Conservation (phyloP, 495 filamentous ascomycete genomes). For the Talaromyces thailandensis region DNA sequence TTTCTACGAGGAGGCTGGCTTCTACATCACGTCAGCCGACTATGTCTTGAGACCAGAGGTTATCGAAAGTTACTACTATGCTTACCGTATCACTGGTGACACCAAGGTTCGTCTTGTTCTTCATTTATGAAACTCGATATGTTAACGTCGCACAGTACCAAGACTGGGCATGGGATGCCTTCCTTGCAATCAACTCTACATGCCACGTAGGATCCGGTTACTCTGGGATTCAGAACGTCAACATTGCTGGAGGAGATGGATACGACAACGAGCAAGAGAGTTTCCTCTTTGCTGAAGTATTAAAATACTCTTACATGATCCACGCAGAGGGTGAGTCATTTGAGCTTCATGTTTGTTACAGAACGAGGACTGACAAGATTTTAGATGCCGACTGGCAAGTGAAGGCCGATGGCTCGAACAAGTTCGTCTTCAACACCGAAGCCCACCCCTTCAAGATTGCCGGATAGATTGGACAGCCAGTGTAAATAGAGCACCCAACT, state of each 20-base stretch:
- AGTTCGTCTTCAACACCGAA: conserved; percentile 70
- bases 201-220: conserved; percentile 59
- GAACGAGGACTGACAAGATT: not conserved
- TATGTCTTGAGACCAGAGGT: conserved; percentile 81
- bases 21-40: conserved; percentile 52
- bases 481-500: not conserved
- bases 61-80: conserved; percentile 83
- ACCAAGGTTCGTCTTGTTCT: conserved; percentile 23
- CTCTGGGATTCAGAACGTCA: conserved; percentile 58
- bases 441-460: conserved; percentile 57
- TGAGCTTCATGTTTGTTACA: not conserved
- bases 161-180: conserved; percentile 82
- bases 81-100: conserved; percentile 68
- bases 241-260: conserved; percentile 47
- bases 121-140: not conserved
- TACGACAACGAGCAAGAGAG: conserved; percentile 71
- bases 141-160: conserved; percentile 47
- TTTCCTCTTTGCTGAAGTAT: conserved; percentile 83
- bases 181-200: conserved; percentile 57
- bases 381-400: conserved; percentile 50
- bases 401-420: conserved; percentile 36
- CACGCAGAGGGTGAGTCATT: conserved; percentile 34
- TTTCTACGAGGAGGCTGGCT: conserved; percentile 60
- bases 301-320: conserved; percentile 79
- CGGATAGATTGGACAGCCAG: not conserved